These are phyloP conservation scores for Malassezia sp. DNA, from an alignment of 1,284 basidiomycete genomes.

Conservation along the genomic window DNA sequence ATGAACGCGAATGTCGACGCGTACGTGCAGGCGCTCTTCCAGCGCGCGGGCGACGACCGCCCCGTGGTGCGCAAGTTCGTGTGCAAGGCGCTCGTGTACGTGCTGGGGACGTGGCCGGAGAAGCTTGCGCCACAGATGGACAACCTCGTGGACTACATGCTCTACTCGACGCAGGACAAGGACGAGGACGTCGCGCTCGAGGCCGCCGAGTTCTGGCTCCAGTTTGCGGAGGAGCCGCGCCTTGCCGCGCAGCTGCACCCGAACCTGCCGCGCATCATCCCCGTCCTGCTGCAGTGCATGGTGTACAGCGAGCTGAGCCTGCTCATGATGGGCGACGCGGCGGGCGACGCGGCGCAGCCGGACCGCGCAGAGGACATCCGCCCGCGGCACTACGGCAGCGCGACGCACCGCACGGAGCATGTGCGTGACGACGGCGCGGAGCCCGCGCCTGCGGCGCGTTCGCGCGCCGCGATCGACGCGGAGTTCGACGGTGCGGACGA, in stretches of 20 bases:
- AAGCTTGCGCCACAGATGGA: constrained; percentile 91
- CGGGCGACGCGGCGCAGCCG: constrained; percentile 68
- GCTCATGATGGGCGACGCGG: constrained; percentile 86
- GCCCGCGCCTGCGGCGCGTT: constrained; percentile 25
- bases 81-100: constrained; percentile 85
- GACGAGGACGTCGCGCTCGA: constrained; percentile 56
- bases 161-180: constrained; percentile 92
- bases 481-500: constrained; percentile 50
- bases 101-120: constrained; percentile 82
- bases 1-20: constrained; percentile 72
- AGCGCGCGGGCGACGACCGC: constrained; percentile 82
- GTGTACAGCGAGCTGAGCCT: constrained; percentile 91
- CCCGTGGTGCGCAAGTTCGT: constrained; percentile 87
- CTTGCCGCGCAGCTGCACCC: constrained; percentile 73
- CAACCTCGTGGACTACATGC: constrained; percentile 96
- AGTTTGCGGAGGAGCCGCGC: constrained; percentile 88
- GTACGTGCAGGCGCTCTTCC: constrained; percentile 86
- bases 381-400: constrained; percentile 71
- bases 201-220: constrained; percentile 99
- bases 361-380: constrained; percentile 74
- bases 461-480: constrained; percentile 25
- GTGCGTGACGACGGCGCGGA: constrained; percentile 41
- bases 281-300: constrained; percentile 91
- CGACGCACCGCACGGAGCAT: constrained; percentile 55
- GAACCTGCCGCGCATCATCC: constrained; percentile 74